Conservation (phyloP, 2,329 filamentous ascomycete species). For the Saccharata proteae region DNA sequence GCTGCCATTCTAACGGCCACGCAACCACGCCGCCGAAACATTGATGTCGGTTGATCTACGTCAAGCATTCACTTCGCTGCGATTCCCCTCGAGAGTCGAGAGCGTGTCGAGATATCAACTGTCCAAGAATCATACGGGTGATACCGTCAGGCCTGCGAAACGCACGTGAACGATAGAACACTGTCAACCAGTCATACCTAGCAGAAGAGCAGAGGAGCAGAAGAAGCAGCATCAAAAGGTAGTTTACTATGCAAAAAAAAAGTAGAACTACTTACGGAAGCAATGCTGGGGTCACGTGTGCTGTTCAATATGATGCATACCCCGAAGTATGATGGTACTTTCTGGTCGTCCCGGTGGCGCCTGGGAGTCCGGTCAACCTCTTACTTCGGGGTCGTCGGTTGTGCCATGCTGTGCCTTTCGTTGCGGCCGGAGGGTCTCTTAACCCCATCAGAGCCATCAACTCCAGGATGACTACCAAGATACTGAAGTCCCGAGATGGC, state of each 20-base stretch:
- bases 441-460: too few relatives aligned
- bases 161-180: slow-evolving; percentile 13
- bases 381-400: too few relatives aligned
- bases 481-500: neutral
- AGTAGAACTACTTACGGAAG: neutral
- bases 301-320: neutral
- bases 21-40: too few relatives aligned
- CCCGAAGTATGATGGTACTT: too few relatives aligned
- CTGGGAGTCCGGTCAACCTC: too few relatives aligned
- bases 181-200: neutral
- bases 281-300: neutral
- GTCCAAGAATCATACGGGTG: slow-evolving; percentile 44
- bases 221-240: too few relatives aligned
- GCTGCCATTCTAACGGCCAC: too few relatives aligned
- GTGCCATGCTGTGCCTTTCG: too few relatives aligned
- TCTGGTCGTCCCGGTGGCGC: too few relatives aligned
- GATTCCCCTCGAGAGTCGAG: slow-evolving; percentile 44
- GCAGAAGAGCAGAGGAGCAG: too few relatives aligned
- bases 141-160: slow-evolving; percentile 36
- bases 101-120: slow-evolving; percentile 45
- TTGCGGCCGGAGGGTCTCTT: too few relatives aligned
- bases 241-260: slow-evolving; percentile 1
- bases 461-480: too few relatives aligned
- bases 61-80: slow-evolving; percentile 40
- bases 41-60: slow-evolving; percentile 51